Evolutionary conservation across 352 stramenopile genomes (phyloP), one percentile per base, ranked within the genome.

Genomic region (Phytopythium mirpurense): DNA sequence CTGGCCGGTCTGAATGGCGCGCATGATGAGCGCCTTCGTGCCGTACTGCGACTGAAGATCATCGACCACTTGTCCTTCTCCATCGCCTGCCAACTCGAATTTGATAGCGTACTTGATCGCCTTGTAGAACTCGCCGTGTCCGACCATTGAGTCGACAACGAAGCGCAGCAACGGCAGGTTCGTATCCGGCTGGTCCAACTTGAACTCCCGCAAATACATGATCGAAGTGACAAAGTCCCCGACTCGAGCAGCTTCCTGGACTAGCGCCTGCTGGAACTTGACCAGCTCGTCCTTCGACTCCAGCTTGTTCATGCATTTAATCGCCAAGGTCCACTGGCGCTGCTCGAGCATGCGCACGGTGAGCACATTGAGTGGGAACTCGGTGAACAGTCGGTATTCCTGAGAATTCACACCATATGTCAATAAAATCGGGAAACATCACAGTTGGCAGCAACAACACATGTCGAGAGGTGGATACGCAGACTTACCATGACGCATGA

Each of bases 41-140:
- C 63, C 67, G 51, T 86, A 89, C 24, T 77, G 56, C 4, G 23
- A 14, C 23, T 34, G 18, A 15, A 29, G 32, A 1, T 43, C 47
- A 11, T 18, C 21, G 10, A 21, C 10, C 8, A 27, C 14, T 15
- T 35, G 14, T 14, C 44, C 47, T 19, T 50, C 47, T 18, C n/a
- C 32, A 41, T 81, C 71, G 29, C 65, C 62, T 1, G 63, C 53
- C 18, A 94, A 53, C 3, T 74, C 78, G 53, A 94, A 92, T 57
- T 94, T 94, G 60, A 88, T 85, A 31, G 82, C 68, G 53, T 94
- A 94, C 68, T 94, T 94, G 59, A 94, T 89, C 2, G 84, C 80
- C 59, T 94, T 94, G 79, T 94, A 94, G 43, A 90, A 81, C 51
- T 94, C 84, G 2, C 65, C 56, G 38, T 88, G 76, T 6, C 49